Evolutionary conservation across 164 flowering plant genomes (phyloP).

Genomic region (Echeveria elegans): DNA sequence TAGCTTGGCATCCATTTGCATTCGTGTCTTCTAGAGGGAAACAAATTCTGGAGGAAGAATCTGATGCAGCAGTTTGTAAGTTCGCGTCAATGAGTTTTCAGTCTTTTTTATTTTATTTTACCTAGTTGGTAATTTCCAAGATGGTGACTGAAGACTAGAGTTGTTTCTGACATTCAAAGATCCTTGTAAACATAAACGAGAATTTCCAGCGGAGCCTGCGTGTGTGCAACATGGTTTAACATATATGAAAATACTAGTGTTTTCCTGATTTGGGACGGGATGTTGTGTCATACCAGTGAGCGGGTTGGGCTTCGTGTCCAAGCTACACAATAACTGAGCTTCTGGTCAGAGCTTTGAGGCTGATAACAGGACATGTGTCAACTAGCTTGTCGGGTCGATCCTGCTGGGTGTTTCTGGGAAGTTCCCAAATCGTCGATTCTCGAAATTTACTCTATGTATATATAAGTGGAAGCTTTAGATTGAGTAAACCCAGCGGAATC

Average conservation of each 20-base stretch:
- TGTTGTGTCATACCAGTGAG: too few species aligned
- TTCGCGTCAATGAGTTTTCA: not conserved
- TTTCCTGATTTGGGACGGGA: too few species aligned
- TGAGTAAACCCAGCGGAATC: too few species aligned
- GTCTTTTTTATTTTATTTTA: too few species aligned
- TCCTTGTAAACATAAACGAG: not conserved
- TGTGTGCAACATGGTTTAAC: too few species aligned
- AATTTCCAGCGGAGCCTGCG: not conserved
- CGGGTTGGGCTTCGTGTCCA: too few species aligned
- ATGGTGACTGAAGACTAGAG: not conserved
- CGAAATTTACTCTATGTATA: too few species aligned
- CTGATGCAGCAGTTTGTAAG: not conserved
- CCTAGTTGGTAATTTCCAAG: not conserved
- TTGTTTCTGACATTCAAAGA: not conserved
- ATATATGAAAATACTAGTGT: not conserved
- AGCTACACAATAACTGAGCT: not conserved
- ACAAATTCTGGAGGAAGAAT: not conserved
- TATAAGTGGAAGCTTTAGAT: not conserved
- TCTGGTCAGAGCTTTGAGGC: not conserved
- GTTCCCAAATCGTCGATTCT: not conserved
- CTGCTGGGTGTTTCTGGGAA: not conserved
- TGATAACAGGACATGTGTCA: not conserved
- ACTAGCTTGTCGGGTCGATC: not conserved
- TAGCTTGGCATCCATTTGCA: not conserved
- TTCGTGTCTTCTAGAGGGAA: too few species aligned